Percentiles rank a stretch among this genome's conserved stretches.
phyloP scores from a whole-genome alignment of 2,329 filamentous ascomycete genomes.

The Sclerotinia borealis region DNA sequence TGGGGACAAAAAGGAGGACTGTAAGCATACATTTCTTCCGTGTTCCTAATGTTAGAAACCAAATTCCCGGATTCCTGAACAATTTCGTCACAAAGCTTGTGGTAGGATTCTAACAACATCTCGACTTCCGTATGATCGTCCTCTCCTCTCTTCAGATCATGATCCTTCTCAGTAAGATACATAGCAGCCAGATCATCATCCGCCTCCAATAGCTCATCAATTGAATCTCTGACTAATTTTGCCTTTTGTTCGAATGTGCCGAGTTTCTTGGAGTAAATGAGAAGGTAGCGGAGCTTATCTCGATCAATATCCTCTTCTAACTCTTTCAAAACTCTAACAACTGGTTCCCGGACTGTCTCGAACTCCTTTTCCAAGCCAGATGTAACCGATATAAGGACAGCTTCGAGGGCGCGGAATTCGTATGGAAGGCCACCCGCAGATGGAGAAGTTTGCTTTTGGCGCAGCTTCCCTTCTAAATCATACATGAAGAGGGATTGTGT shows the following conservation, averaged over 20 bases:
- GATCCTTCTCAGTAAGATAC: slow-evolving; percentile 87
- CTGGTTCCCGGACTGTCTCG: slow-evolving; percentile 85
- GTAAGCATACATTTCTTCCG: slow-evolving; percentile 81
- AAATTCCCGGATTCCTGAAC: slow-evolving; percentile 91
- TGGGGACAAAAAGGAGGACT: neutral
- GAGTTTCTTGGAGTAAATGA: slow-evolving; percentile 91
- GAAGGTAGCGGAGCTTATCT: slow-evolving; percentile 82
- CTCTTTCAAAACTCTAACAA: slow-evolving; percentile 80
- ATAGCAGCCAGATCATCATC: slow-evolving; percentile 92
- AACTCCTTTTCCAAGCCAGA: slow-evolving; percentile 90
- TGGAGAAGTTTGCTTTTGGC: slow-evolving; percentile 63
- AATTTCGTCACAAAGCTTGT: slow-evolving; percentile 97
- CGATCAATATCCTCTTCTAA: slow-evolving; percentile 95
- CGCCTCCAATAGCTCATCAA: slow-evolving; percentile 90
- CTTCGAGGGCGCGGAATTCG: slow-evolving; percentile 92
- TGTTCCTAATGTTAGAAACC: slow-evolving; percentile 92
- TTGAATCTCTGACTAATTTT: slow-evolving; percentile 85
- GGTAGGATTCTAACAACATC: slow-evolving; percentile 93
- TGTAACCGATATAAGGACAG: slow-evolving; percentile 89
- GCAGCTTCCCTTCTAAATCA: slow-evolving; percentile 86
- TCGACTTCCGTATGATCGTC: slow-evolving; percentile 95
- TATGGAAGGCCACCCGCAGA: slow-evolving; percentile 69
- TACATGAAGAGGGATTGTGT: slow-evolving; percentile 98
- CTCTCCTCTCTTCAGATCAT: slow-evolving; percentile 64
- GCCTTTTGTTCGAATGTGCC: slow-evolving; percentile 98